Evolutionary conservation across 768 basidiomycete genomes (phyloP).

Genomic region (Kwoniella mangroviensis): DNA sequence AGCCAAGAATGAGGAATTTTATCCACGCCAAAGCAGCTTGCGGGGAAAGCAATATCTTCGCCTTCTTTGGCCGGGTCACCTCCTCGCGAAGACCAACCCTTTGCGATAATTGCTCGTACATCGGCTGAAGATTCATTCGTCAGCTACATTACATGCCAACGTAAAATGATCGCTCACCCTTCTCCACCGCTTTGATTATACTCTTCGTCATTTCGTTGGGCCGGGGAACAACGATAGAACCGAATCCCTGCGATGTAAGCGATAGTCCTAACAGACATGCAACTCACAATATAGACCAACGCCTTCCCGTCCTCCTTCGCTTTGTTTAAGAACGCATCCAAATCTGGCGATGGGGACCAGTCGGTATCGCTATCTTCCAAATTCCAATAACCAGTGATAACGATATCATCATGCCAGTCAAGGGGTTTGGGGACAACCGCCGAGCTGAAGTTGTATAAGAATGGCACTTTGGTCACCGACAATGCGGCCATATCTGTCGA

Average conservation of each 20-base stretch:
- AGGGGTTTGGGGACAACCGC: conserved; percentile 72
- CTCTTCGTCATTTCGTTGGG: conserved; percentile 65
- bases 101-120: conserved; percentile 70
- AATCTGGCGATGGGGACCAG: conserved; percentile 65
- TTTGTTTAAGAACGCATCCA: conserved; percentile 65
- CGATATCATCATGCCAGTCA: conserved; percentile 69
- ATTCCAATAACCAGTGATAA: conserved; percentile 65
- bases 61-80: conserved; percentile 57
- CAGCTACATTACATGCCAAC: neutral
- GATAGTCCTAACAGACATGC: neutral
- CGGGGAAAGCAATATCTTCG: conserved; percentile 62
- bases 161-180: conserved; percentile 59
- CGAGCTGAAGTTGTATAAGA: conserved; percentile 72
- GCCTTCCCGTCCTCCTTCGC: conserved; percentile 66
- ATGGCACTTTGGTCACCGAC: conserved; percentile 65
- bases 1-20: conserved; percentile 68
- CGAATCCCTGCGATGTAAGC: conserved; percentile 61
- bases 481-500: conserved; percentile 68
- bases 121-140: conserved; percentile 59
- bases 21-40: conserved; percentile 61
- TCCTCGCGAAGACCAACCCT: conserved; percentile 69
- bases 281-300: conserved; percentile 68
- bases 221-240: conserved; percentile 70
- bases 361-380: conserved; percentile 67
- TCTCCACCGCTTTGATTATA: conserved; percentile 68